Conservation (phyloP, 176 grass and related monocot species). For the Thinopyrum elongatum region DNA sequence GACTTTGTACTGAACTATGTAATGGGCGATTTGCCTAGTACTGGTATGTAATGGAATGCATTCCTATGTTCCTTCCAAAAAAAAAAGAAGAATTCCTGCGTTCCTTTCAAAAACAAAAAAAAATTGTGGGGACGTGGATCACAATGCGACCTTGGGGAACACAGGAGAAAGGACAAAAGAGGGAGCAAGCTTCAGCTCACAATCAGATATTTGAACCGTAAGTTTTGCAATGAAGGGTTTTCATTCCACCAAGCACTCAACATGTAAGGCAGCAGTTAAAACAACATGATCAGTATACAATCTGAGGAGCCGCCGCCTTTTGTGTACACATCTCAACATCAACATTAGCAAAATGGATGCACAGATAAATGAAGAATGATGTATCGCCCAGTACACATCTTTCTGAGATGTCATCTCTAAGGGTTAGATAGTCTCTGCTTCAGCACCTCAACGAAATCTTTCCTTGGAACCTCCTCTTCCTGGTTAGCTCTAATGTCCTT, state of each 20-base stretch:
- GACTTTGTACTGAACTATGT: no score
- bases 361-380: background rate
- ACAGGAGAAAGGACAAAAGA: no score
- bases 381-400: background rate
- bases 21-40: no score
- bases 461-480: constrained; percentile 58
- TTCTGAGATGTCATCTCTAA: background rate
- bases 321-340: background rate
- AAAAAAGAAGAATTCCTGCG: no score
- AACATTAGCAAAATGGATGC: background rate
- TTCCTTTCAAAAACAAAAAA: no score
- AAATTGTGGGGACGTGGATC: no score
- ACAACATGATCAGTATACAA: background rate
- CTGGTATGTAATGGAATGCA: no score
- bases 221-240: background rate
- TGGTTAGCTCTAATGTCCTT: constrained; percentile 66
- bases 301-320: background rate
- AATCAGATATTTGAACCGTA: no score
- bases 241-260: background rate
- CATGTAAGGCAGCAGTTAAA: background rate
- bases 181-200: no score
- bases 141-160: no score
- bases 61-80: no score
- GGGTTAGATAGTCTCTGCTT: constrained; percentile 36
- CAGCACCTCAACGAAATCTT: constrained; percentile 61